phyloP scores from a whole-genome alignment of 1,284 basidiomycete species.

The Phlebopus sp. region DNA sequence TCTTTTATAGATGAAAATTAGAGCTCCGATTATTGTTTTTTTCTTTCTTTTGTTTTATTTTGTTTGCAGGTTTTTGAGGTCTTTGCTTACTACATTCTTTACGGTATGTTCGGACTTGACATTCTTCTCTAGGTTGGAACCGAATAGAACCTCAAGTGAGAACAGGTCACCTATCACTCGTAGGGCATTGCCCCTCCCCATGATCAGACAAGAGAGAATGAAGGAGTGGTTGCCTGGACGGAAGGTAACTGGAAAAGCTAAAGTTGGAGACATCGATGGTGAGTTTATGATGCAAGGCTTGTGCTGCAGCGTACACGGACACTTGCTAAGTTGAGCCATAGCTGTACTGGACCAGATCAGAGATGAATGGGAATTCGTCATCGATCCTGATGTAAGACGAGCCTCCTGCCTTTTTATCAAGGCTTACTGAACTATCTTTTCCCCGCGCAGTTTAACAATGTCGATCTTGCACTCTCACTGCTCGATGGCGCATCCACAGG shows the following conservation, averaged over 20 bases:
- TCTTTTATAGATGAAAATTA: no score
- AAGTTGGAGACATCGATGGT: conserved; percentile 77
- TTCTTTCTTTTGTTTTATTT: no score
- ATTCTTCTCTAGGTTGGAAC: no score
- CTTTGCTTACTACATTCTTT: no score
- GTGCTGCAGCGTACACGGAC: neutral
- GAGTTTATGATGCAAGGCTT: conserved; percentile 24
- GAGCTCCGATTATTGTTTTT: no score
- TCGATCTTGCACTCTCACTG: conserved; percentile 85
- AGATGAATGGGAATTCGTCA: conserved; percentile 88
- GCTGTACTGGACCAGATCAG: conserved; percentile 83
- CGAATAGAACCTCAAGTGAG: no score
- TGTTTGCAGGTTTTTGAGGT: no score
- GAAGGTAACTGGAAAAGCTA: conserved; percentile 49
- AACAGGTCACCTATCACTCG: no score
- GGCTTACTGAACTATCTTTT: conserved; percentile 1
- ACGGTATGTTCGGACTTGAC: no score
- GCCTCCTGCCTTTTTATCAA: conserved; percentile 1
- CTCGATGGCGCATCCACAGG: conserved; percentile 71
- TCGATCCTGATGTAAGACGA: conserved; percentile 72
- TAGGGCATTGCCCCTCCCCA: no score
- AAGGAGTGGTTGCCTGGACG: conserved; percentile 63
- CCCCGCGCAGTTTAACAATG: conserved; percentile 77
- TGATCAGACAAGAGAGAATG: conserved; percentile 59
- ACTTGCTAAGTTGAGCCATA: conserved; percentile 30